Conservation (phyloP, 2,329 filamentous ascomycete genomes). For the Claviceps sp. region DNA sequence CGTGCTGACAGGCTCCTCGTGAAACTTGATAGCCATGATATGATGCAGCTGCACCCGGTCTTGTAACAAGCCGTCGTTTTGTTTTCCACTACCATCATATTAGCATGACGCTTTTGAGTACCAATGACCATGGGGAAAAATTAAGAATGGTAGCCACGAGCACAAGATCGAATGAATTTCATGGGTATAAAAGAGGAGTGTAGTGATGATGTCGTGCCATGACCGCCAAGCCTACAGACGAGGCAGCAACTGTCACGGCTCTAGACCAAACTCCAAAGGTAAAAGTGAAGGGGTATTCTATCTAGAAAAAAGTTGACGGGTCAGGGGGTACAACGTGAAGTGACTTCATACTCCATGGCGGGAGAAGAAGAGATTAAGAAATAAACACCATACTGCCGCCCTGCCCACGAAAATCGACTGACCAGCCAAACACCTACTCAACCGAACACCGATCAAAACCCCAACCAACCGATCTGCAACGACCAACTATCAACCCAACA, state of each 20-base stretch:
- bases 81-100: too few relatives aligned
- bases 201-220: background rate
- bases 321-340: conserved; percentile 4
- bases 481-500: background rate
- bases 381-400: background rate
- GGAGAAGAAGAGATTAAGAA: background rate
- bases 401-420: background rate
- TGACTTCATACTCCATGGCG: conserved; percentile 10
- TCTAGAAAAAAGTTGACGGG: conserved; percentile 15
- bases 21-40: too few relatives aligned
- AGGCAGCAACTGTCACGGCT: conserved; percentile 1
- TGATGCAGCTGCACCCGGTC: too few relatives aligned
- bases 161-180: background rate
- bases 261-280: conserved; percentile 4
- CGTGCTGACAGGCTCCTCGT: too few relatives aligned
- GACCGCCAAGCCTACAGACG: background rate
- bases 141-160: background rate
- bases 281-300: conserved; percentile 25
- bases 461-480: background rate
- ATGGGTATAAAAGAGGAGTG: background rate
- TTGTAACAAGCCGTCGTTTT: too few relatives aligned
- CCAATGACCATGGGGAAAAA: too few relatives aligned
- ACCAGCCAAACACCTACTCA: background rate
- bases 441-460: background rate
- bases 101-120: too few relatives aligned